These are phyloP conservation scores for Stereum hirsutum DNA, from an alignment of 1,284 basidiomycete genomes.

Conservation along the genomic window DNA sequence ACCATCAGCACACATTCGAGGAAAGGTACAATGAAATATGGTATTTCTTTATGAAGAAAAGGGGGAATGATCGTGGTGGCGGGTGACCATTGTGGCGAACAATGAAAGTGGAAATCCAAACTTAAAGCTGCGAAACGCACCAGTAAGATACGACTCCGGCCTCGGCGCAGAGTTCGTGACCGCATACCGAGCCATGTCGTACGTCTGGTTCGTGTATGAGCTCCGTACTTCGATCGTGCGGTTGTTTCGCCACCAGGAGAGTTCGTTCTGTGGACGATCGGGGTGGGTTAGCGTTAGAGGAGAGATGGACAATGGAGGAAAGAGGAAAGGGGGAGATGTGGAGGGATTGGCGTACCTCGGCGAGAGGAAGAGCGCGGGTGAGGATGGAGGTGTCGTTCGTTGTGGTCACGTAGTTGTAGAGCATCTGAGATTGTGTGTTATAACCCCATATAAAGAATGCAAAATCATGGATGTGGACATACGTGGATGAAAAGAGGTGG, in stretches of 20 bases:
- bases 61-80: too few species aligned
- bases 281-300: too few species aligned
- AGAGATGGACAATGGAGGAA: too few species aligned
- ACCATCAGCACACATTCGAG: too few species aligned
- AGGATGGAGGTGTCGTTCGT: constrained; percentile 58
- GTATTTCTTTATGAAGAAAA: too few species aligned
- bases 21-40: too few species aligned
- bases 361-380: constrained; percentile 51
- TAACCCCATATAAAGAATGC: constrained; percentile 2
- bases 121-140: constrained; percentile 25
- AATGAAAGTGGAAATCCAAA: not conserved
- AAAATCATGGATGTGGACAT: constrained; percentile 13
- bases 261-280: constrained; percentile 55
- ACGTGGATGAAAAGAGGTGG: constrained; percentile 82
- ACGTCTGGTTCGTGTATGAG: constrained; percentile 59
- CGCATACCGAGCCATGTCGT: constrained; percentile 63
- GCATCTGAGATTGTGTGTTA: constrained; percentile 37
- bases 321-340: not conserved
- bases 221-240: constrained; percentile 68
- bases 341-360: constrained; percentile 30
- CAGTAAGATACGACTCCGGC: constrained; percentile 72
- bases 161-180: constrained; percentile 82
- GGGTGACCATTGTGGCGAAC: constrained; percentile 14
- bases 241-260: constrained; percentile 77
- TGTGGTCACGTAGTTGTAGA: constrained; percentile 50